Evolutionary conservation across 2,329 filamentous ascomycete species (phyloP).

Genomic region (Arthrobotrys iridis): DNA sequence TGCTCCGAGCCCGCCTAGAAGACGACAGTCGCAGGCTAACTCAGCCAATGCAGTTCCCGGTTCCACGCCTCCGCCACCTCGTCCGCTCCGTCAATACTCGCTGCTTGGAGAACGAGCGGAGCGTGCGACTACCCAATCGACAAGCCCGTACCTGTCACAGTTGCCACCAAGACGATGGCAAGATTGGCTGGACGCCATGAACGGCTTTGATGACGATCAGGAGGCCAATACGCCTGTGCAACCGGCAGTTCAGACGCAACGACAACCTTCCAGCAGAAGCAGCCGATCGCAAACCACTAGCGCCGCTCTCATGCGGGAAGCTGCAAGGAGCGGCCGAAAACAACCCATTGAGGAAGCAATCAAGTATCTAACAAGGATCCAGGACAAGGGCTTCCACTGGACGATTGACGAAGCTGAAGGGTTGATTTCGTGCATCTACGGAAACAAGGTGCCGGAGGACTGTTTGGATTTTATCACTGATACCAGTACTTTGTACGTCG

Average conservation of each 20-base stretch:
- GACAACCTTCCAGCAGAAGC: constrained; percentile 6
- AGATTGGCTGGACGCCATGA: constrained; percentile 52
- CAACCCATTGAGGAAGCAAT: constrained; percentile 68
- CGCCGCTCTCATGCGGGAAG: constrained; percentile 16
- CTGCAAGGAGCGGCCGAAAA: constrained; percentile 17
- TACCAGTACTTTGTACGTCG: constrained; percentile 65
- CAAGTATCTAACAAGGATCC: constrained; percentile 70
- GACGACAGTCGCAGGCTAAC: constrained; percentile 43
- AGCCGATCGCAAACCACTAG: constrained; percentile 11
- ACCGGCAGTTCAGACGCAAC: constrained; percentile 6
- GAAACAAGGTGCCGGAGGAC: constrained; percentile 58
- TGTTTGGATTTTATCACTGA: constrained; percentile 69
- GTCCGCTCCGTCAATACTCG: constrained; percentile 44
- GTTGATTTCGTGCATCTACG: constrained; percentile 48
- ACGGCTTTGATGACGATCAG: constrained; percentile 44
- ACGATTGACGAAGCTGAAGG: constrained; percentile 47
- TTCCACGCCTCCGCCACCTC: constrained; percentile 44
- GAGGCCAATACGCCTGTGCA: constrained; percentile 28
- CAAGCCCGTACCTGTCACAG: constrained; percentile 35
- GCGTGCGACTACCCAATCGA: constrained; percentile 30
- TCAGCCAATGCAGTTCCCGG: constrained; percentile 46
- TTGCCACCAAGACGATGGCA: constrained; percentile 49
- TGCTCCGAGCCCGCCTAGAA: constrained; percentile 44
- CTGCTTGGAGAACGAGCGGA: constrained; percentile 35
- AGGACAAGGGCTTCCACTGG: constrained; percentile 58